Conservation (phyloP, 192 early-diverging fungal genomes). For the Geranomyces michiganensis region DNA sequence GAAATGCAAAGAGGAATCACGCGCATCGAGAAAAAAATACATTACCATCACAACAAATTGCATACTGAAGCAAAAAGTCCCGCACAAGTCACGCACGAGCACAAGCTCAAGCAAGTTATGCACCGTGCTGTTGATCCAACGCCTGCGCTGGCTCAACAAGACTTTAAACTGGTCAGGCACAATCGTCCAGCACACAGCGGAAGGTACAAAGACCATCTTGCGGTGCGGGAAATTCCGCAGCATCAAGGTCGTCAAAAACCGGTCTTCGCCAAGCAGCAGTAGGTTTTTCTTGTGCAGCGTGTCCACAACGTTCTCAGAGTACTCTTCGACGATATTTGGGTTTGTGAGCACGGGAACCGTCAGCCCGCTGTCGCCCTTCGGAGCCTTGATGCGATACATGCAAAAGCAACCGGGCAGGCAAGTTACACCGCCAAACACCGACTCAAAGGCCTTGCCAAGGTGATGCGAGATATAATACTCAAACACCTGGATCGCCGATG, state of each 20-base stretch:
- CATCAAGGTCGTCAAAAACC: conserved; percentile 90
- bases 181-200: conserved; percentile 81
- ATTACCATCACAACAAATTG: conserved; percentile 73
- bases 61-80: conserved; percentile 93
- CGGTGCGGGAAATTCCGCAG: conserved; percentile 89
- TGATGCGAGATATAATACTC: conserved; percentile 97
- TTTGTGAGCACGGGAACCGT: conserved; percentile 82
- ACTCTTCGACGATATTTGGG: conserved; percentile 81
- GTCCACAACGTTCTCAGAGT: conserved; percentile 81
- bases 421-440: conserved; percentile 93
- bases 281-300: conserved; percentile 94
- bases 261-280: conserved; percentile 86
- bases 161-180: conserved; percentile 85
- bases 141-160: conserved; percentile 86
- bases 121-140: conserved; percentile 94
- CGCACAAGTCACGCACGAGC: conserved; percentile 78
- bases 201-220: conserved; percentile 84
- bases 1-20: too few relatives aligned
- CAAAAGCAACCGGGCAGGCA: conserved; percentile 95
- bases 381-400: conserved; percentile 74
- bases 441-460: conserved; percentile 90
- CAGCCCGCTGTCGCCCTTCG: conserved; percentile 20
- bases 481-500: conserved; percentile 91
- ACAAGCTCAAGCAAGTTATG: conserved; percentile 88
- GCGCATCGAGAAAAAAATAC: too few relatives aligned